Evolutionary conservation across 73 alveolate species (phyloP).

Genomic region (Tetrahymena thermophila): DNA sequence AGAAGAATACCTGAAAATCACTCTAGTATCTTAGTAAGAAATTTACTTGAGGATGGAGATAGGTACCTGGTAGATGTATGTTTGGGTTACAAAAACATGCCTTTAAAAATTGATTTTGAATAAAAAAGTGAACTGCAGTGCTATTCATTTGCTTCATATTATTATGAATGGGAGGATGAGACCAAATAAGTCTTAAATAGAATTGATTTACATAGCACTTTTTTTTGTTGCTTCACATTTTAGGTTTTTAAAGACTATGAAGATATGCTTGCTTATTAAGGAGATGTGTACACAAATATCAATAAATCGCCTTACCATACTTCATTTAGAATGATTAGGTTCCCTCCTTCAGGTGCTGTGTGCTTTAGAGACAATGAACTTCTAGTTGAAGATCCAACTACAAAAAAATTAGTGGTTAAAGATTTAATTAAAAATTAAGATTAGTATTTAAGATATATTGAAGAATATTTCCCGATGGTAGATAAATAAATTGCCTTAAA

Average conservation of each 20-base stretch:
- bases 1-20: background rate
- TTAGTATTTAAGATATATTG: background rate
- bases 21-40: background rate
- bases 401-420: background rate
- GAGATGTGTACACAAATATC: background rate
- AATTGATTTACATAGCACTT: background rate
- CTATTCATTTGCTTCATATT: background rate
- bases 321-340: background rate
- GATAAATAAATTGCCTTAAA: background rate
- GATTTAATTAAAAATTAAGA: background rate
- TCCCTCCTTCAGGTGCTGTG: background rate
- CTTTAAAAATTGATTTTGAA: background rate
- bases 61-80: background rate
- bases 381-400: background rate
- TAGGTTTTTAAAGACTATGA: background rate
- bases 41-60: background rate
- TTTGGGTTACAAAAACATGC: background rate
- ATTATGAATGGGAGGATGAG: background rate
- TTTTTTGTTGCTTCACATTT: background rate
- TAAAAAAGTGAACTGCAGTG: background rate
- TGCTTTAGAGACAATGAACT: background rate
- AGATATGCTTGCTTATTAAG: background rate
- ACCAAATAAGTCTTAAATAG: background rate
- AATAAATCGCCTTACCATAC: background rate
- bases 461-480: background rate